phyloP scores from a whole-genome alignment of 208 protist species.

The Plasmodiophora brassicae region DNA sequence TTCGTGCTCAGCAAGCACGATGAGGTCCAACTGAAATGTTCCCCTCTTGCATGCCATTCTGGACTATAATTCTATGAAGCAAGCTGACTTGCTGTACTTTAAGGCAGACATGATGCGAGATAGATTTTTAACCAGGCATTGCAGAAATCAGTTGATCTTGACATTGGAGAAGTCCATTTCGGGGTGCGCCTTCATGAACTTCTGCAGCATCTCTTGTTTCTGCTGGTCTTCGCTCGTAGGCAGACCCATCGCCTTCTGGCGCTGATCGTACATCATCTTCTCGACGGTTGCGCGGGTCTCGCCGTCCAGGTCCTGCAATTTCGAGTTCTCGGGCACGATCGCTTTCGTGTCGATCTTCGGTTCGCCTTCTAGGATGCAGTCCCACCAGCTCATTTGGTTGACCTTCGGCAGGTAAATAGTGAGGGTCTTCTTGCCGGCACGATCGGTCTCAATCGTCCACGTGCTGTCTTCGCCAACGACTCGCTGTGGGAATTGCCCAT shows the following conservation, averaged over 20 bases:
- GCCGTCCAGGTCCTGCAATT: constrained; percentile 67
- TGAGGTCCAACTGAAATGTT: too few relatives aligned
- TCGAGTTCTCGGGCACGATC: constrained; percentile 69
- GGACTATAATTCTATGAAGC: too few relatives aligned
- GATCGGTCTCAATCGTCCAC: constrained; percentile 29
- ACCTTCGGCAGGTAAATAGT: constrained; percentile 57
- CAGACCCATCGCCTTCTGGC: constrained; percentile 59
- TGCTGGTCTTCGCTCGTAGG: constrained; percentile 63
- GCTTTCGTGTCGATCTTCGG: constrained; percentile 67
- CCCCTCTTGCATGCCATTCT: too few relatives aligned
- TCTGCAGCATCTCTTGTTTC: constrained; percentile 59
- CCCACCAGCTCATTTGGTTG: constrained; percentile 71
- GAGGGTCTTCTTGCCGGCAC: constrained; percentile 41
- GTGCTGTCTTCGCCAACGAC: neutral
- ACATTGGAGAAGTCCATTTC: constrained; percentile 65
- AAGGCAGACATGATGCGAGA: too few relatives aligned
- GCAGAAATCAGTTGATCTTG: constrained; percentile 57
- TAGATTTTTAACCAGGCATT: too few relatives aligned
- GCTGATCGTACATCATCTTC: constrained; percentile 72
- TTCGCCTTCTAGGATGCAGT: constrained; percentile 58
- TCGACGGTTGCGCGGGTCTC: constrained; percentile 68
- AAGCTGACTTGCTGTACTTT: too few relatives aligned
- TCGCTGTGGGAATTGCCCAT: neutral
- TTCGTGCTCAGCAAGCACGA: too few relatives aligned
- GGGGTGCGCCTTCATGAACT: constrained; percentile 62